Percentiles rank a stretch among this genome's conserved stretches.
Conservation (phyloP, 1,284 basidiomycete genomes). For the Ceratobasidium sp. region DNA sequence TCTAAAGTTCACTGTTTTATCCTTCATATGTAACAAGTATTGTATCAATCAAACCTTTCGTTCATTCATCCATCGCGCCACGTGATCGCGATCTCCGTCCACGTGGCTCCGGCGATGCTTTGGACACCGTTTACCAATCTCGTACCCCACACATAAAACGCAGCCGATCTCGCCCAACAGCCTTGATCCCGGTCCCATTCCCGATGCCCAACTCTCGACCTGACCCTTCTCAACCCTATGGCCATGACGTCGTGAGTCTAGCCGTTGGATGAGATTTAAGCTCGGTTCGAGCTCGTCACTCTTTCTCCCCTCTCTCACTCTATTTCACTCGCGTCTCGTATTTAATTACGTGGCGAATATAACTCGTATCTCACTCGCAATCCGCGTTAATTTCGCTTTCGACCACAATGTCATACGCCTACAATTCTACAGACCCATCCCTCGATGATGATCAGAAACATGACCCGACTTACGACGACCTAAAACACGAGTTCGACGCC, state of each 20-base stretch:
- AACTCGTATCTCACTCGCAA: no score
- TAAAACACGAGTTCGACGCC: not conserved
- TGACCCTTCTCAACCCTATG: constrained; percentile 3
- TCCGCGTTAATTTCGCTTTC: no score
- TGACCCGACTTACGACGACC: not conserved
- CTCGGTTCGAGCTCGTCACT: not conserved
- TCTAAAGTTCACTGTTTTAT: not conserved
- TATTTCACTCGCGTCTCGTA: no score
- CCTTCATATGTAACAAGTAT: no score
- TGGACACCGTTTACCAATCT: not conserved
- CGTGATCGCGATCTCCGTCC: not conserved
- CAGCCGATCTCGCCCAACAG: not conserved
- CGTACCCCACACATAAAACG: no score
- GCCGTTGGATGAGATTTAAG: not conserved
- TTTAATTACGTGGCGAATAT: no score
- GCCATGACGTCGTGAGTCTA: constrained; percentile 7
- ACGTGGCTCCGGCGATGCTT: constrained; percentile 4
- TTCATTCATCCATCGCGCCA: not conserved
- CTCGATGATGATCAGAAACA: no score
- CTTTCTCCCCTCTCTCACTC: not conserved
- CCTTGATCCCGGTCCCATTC: not conserved
- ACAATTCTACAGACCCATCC: no score
- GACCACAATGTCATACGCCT: no score
- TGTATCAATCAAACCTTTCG: not conserved
- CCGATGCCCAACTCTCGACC: constrained; percentile 3